phyloP scores from a whole-genome alignment of 2,329 filamentous ascomycete species.

The Cladosporium sp. region DNA sequence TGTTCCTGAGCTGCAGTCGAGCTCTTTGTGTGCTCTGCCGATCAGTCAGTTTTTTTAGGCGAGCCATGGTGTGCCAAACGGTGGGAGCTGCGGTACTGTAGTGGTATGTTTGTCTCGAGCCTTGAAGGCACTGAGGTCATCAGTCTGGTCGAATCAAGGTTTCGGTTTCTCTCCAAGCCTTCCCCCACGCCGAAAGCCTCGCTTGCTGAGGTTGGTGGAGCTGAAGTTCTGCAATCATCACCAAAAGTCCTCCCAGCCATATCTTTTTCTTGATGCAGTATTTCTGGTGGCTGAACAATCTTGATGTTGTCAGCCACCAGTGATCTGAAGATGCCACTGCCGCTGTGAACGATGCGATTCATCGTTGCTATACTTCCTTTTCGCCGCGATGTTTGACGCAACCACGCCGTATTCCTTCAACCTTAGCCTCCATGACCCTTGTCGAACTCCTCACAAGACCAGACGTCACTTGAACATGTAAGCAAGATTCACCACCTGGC shows the following conservation, averaged over 20 bases:
- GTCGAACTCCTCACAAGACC: not conserved
- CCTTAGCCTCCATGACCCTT: not conserved
- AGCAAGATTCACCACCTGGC: not conserved
- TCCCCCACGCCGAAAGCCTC: not conserved
- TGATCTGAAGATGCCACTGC: not conserved
- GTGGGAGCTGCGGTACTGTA: no score
- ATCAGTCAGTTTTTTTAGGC: no score
- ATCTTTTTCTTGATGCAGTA: not conserved
- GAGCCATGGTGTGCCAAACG: no score
- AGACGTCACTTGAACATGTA: not conserved
- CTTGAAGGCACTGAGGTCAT: not conserved
- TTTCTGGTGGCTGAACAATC: not conserved
- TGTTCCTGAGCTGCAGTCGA: no score
- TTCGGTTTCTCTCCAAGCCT: not conserved
- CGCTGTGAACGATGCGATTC: not conserved
- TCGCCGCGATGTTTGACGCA: not conserved
- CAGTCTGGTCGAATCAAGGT: not conserved
- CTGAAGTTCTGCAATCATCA: not conserved
- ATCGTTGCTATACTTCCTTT: not conserved
- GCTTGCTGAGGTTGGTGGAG: not conserved
- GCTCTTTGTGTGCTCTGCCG: no score
- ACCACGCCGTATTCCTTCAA: not conserved
- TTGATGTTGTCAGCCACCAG: conserved; percentile 6
- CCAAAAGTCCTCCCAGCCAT: not conserved
- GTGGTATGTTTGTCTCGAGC: no score